Percentiles rank a stretch among this genome's conserved stretches.
These are phyloP conservation scores for Cudoniella acicularis DNA, from an alignment of 495 filamentous ascomycete genomes.

Conservation along the genomic window DNA sequence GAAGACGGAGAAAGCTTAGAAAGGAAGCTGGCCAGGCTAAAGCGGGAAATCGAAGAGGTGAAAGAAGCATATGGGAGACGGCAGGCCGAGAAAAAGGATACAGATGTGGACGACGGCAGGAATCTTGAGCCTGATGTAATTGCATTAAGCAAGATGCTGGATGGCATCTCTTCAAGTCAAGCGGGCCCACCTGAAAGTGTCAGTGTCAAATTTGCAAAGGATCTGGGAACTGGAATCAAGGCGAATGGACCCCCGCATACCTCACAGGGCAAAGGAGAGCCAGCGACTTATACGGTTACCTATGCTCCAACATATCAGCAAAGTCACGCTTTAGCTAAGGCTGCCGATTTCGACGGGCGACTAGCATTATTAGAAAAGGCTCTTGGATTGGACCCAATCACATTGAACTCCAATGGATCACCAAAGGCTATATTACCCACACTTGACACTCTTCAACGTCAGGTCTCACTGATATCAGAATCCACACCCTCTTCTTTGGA, in stretches of 20 bases:
- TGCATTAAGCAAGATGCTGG: slow-evolving; percentile 62
- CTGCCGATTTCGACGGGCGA: slow-evolving; percentile 82
- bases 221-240: slow-evolving; percentile 18
- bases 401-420: slow-evolving; percentile 52
- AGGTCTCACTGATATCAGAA: slow-evolving; percentile 60
- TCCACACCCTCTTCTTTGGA: slow-evolving; percentile 68
- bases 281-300: slow-evolving; percentile 48
- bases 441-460: slow-evolving; percentile 71
- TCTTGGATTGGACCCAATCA: slow-evolving; percentile 70
- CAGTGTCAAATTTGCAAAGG: slow-evolving; percentile 18
- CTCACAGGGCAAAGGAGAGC: slow-evolving; percentile 10
- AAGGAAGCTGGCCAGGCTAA: slow-evolving; percentile 71
- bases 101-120: slow-evolving; percentile 27
- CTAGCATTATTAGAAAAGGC: slow-evolving; percentile 74
- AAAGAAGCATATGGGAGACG: slow-evolving; percentile 61
- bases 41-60: slow-evolving; percentile 73
- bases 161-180: slow-evolving; percentile 40
- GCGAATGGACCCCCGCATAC: slow-evolving; percentile 22
- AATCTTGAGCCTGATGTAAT: slow-evolving; percentile 33
- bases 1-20: slow-evolving; percentile 68
- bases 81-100: slow-evolving; percentile 34
- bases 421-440: slow-evolving; percentile 71
- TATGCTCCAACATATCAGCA: slow-evolving; percentile 55
- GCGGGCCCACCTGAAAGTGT: slow-evolving; percentile 27
- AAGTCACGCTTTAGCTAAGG: slow-evolving; percentile 67